Conservation (phyloP, 352 stramenopile species). For the Phytopythium ostracodes region DNA sequence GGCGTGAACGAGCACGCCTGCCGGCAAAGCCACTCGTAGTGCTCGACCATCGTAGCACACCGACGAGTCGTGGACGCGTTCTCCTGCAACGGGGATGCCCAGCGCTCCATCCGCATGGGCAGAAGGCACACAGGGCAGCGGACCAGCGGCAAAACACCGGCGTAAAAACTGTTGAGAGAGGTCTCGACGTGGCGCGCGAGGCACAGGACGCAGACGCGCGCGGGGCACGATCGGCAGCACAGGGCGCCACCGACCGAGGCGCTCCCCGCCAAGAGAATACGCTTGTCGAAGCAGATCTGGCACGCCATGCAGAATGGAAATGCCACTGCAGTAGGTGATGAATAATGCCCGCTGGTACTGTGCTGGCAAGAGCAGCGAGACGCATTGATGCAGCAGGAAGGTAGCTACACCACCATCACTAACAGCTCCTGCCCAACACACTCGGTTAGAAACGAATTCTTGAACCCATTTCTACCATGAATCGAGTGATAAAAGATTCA, state of each 20-base stretch:
- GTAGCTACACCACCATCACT: too few relatives aligned
- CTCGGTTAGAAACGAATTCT: too few relatives aligned
- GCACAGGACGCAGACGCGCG: slow-evolving; percentile 18
- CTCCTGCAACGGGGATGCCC: slow-evolving; percentile 3
- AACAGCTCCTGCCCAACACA: too few relatives aligned
- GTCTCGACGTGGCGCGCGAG: slow-evolving; percentile 21
- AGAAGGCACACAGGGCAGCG: slow-evolving; percentile 28
- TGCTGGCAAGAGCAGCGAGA: too few relatives aligned
- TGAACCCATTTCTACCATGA: too few relatives aligned
- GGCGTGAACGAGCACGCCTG: slow-evolving; percentile 18
- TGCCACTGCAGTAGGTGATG: too few relatives aligned
- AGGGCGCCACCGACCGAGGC: slow-evolving; percentile 10
- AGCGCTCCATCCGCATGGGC: slow-evolving; percentile 17
- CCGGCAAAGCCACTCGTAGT: slow-evolving; percentile 16
- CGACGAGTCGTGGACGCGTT: neutral
- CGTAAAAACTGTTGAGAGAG: slow-evolving; percentile 24
- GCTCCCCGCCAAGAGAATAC: slow-evolving; percentile 1
- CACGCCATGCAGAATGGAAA: slow-evolving; percentile 9
- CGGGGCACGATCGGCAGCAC: slow-evolving; percentile 19
- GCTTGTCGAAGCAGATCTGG: slow-evolving; percentile 30
- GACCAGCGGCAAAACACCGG: slow-evolving; percentile 22
- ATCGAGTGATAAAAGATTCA: too few relatives aligned
- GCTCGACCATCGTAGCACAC: neutral
- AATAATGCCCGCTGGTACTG: too few relatives aligned
- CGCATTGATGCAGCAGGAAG: too few relatives aligned